Base-by-base conservation (phyloP, 1,139 yeast species). In the Saccharomyces pastorianus region DNA sequence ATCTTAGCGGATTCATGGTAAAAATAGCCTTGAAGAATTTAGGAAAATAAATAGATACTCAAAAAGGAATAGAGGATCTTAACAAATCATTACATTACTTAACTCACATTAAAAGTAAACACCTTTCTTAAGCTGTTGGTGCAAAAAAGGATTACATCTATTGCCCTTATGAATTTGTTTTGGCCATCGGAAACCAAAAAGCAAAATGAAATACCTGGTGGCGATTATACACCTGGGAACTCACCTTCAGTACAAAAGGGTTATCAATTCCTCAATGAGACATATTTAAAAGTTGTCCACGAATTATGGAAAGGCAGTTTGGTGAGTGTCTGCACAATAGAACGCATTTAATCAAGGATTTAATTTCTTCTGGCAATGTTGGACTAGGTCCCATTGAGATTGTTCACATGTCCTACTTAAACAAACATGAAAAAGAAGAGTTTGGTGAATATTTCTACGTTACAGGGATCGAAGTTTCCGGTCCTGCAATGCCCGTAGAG, bases 351-450 rank as follows among this genome's bases (percentile, higher is more conserved):
- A 49, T 66, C 38, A 54, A 55, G 28, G 60, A 56, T n/a, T 47
- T 65, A 50, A 56, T 53, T 2, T 52, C 47, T 9, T 44, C 51
- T 25, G 68, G 58, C 29, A 59, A 56, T 25, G 55, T 70, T 38
- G 66, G 68, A 3, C 53, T 93, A 53, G 99, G 99, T 0, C 96
- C 96, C 0, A 91, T 96, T 6, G 98, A 93, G 73, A 75, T 93
- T 60, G 87, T 95, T 51, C 95, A 88, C 65, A 73, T 84, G 32
- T 77, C 75, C 53, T 73, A 71, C 57, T 74, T 74, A 55, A 71
- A 66, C 49, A 66, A 70, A 13, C 61, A 66, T 6, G 71, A 71
- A 44, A 70, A 71, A 44, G 47, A 70, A 32, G 80, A 77, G 52
- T 63, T 69, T 13, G 81, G 82, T 0, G 74, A 73, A 53, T 73